These are phyloP conservation scores for Lentinula boryana DNA, from an alignment of 768 basidiomycete genomes.

Conservation along the genomic window DNA sequence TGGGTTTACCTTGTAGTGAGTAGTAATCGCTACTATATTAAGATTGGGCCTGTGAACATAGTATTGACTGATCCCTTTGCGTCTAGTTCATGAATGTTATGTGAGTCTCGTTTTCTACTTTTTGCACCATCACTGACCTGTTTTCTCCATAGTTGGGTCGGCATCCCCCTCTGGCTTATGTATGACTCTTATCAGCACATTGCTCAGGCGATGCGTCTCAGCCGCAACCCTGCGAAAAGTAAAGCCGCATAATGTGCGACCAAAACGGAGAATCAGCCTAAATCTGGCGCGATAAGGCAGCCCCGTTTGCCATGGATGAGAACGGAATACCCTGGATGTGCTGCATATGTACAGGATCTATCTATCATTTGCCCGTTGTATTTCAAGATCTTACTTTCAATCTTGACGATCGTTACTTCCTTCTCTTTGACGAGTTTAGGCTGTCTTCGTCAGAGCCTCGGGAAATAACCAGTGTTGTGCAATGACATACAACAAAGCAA, in stretches of 20 bases:
- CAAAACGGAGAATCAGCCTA: no score
- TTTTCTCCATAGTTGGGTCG: constrained; percentile 58
- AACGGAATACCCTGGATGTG: no score
- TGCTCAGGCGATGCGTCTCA: constrained; percentile 47
- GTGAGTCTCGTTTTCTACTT: constrained; percentile 33
- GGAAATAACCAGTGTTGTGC: no score
- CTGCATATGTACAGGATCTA: no score
- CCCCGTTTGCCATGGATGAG: no score
- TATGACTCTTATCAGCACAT: constrained; percentile 72
- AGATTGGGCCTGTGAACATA: neutral
- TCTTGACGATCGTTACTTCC: neutral
- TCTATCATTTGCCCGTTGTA: neutral
- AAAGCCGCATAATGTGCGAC: constrained; percentile 19
- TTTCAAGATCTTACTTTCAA: neutral
- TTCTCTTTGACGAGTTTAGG: no score
- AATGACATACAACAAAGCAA: neutral
- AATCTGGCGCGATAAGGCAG: no score
- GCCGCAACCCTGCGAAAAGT: constrained; percentile 22
- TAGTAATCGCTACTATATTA: constrained; percentile 23
- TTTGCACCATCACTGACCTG: neutral
- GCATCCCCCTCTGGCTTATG: constrained; percentile 73
- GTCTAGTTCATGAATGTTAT: constrained; percentile 74
- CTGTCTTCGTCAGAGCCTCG: no score
- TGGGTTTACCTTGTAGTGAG: constrained; percentile 80
- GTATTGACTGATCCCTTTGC: neutral